phyloP scores from a whole-genome alignment of 257 asterid genomes.

The Solanum chilense region DNA sequence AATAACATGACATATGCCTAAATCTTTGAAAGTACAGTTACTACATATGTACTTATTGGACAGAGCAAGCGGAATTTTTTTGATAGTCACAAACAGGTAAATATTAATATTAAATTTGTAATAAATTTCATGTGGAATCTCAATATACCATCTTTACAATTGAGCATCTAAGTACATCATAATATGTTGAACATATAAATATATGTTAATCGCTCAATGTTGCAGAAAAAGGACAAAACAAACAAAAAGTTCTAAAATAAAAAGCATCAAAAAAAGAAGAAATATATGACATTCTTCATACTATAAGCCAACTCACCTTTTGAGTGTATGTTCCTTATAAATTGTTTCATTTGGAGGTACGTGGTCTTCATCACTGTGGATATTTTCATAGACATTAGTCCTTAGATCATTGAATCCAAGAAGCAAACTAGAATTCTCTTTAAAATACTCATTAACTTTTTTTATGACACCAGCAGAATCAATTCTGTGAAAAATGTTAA shows the following conservation, averaged over 20 bases:
- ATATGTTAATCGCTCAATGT: slow-evolving; percentile 43
- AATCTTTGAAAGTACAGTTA: too few species aligned
- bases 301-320: too few species aligned
- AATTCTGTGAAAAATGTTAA: slow-evolving; percentile 38
- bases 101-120: too few species aligned
- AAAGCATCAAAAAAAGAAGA: background rate
- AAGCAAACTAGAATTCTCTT: slow-evolving; percentile 77
- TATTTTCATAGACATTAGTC: slow-evolving; percentile 87
- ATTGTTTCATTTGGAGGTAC: slow-evolving; percentile 26
- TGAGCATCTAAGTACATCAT: too few species aligned
- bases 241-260: slow-evolving; percentile 1
- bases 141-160: background rate
- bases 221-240: slow-evolving; percentile 8
- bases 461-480: slow-evolving; percentile 80
- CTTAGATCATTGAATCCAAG: slow-evolving; percentile 84
- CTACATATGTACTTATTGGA: too few species aligned
- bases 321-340: too few species aligned
- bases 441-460: slow-evolving; percentile 77
- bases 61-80: too few species aligned
- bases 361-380: slow-evolving; percentile 62
- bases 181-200: too few species aligned
- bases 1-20: too few species aligned
- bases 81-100: too few species aligned
- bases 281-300: too few species aligned
- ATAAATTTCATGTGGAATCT: too few species aligned